Evolutionary conservation across 2,329 filamentous ascomycete genomes (phyloP).

Genomic region (Pseudogymnoascus verrucosus): DNA sequence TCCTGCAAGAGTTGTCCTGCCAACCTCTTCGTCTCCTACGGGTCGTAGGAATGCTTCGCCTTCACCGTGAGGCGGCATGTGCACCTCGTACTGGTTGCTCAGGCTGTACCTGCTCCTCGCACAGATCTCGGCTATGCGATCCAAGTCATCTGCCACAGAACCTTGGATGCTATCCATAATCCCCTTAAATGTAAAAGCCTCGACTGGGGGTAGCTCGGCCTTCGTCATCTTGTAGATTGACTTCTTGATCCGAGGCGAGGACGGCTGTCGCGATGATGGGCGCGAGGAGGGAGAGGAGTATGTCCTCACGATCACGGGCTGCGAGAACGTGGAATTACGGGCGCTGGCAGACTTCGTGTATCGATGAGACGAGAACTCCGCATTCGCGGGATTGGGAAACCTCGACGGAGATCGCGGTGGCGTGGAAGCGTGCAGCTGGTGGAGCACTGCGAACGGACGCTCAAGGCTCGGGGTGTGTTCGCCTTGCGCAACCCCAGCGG

Average conservation of each 20-base stretch:
- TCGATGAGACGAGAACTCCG: slow-evolving; percentile 31
- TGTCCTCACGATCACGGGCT: slow-evolving; percentile 58
- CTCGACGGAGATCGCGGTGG: slow-evolving; percentile 5
- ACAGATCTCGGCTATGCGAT: slow-evolving; percentile 60
- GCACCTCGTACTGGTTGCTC: slow-evolving; percentile 60
- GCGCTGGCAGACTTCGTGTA: slow-evolving; percentile 50
- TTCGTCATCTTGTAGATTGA: slow-evolving; percentile 21
- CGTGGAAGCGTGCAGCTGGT: slow-evolving; percentile 4
- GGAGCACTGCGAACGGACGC: slow-evolving; percentile 1
- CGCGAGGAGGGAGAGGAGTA: slow-evolving; percentile 42
- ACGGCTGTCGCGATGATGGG: slow-evolving; percentile 23
- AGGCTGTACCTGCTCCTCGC: slow-evolving; percentile 56
- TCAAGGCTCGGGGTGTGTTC: not conserved
- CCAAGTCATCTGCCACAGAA: slow-evolving; percentile 47
- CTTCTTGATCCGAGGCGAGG: slow-evolving; percentile 16
- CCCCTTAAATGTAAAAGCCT: slow-evolving; percentile 57
- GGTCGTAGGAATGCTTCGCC: slow-evolving; percentile 39
- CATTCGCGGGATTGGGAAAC: slow-evolving; percentile 17
- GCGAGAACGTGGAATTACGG: slow-evolving; percentile 49
- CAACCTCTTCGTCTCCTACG: slow-evolving; percentile 20
- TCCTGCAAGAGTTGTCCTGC: slow-evolving; percentile 14
- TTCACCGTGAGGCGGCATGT: slow-evolving; percentile 54
- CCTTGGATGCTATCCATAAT: slow-evolving; percentile 49
- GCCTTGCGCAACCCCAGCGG: slow-evolving; percentile 3
- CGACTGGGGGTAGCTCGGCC: slow-evolving; percentile 49